Evolutionary conservation across 371 early-diverging fungal species (phyloP).

Genomic region (Cokeromyces recurvatus): DNA sequence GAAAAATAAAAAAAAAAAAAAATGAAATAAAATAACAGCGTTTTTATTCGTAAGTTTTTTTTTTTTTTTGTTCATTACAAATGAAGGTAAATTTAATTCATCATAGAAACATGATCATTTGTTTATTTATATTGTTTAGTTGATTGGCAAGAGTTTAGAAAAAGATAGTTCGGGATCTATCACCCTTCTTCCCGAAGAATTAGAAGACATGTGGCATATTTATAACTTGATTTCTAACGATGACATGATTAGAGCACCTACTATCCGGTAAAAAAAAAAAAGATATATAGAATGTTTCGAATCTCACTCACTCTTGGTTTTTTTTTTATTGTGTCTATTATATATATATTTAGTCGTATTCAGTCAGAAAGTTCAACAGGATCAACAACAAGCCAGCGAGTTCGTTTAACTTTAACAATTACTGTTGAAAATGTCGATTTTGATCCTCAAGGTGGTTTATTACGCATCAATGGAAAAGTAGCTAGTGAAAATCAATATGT

Average conservation of each 20-base stretch:
- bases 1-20: too few species aligned
- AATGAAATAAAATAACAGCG: too few species aligned
- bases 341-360: conserved; percentile 75
- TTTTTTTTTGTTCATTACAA: too few species aligned
- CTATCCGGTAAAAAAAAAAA: conserved; percentile 63
- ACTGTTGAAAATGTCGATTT: conserved; percentile 84
- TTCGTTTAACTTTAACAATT: conserved; percentile 79
- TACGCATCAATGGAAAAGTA: conserved; percentile 89
- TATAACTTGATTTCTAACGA: conserved; percentile 89
- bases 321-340: too few species aligned
- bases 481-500: conserved; percentile 84
- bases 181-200: conserved; percentile 79
- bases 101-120: too few species aligned
- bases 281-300: too few species aligned
- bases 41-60: too few species aligned
- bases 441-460: conserved; percentile 79
- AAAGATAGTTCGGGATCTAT: conserved; percentile 62
- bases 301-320: too few species aligned
- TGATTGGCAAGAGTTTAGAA: conserved; percentile 57
- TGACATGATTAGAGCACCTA: conserved; percentile 83
- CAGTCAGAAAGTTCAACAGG: conserved; percentile 84
- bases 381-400: conserved; percentile 80
- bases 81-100: too few species aligned
- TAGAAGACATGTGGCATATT: conserved; percentile 98
- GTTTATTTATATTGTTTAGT: conserved; percentile 11